phyloP scores from a whole-genome alignment of 495 filamentous ascomycete genomes.

The Penicillium fimorum region DNA sequence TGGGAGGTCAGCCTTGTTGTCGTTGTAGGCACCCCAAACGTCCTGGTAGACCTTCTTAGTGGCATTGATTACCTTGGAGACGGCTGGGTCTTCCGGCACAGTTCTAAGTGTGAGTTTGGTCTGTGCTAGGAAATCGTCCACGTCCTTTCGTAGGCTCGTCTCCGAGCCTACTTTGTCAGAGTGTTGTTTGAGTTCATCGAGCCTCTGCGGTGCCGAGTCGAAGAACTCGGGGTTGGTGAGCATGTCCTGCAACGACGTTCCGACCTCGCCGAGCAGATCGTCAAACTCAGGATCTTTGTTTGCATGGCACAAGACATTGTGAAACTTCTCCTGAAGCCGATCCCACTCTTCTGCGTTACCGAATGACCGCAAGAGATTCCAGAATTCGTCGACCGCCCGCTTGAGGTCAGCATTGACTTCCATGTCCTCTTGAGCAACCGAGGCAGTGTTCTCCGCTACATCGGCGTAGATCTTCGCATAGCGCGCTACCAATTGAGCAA shows the following conservation, averaged over 20 bases:
- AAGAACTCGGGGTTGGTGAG: conserved; percentile 86
- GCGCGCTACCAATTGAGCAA: conserved; percentile 71
- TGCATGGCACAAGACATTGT: conserved; percentile 69
- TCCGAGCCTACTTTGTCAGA: conserved; percentile 61
- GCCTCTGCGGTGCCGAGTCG: conserved; percentile 64
- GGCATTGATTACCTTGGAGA: conserved; percentile 65
- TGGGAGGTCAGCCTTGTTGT: conserved; percentile 66
- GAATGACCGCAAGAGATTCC: conserved; percentile 73
- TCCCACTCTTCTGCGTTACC: conserved; percentile 76
- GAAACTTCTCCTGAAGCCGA: conserved; percentile 61
- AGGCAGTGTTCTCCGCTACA: conserved; percentile 61
- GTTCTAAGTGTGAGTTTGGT: conserved; percentile 63
- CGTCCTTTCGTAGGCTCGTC: conserved; percentile 65
- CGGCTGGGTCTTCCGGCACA: conserved; percentile 65
- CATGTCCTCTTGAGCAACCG: conserved; percentile 64
- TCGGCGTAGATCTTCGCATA: conserved; percentile 77
- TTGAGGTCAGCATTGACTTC: conserved; percentile 72
- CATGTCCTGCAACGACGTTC: conserved; percentile 71
- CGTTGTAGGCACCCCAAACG: conserved; percentile 57
- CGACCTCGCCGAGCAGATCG: conserved; percentile 65
- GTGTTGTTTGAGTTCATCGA: conserved; percentile 68
- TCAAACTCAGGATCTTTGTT: conserved; percentile 84
- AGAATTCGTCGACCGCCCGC: conserved; percentile 71
- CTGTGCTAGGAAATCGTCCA: conserved; percentile 71
- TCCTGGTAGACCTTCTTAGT: conserved; percentile 62